phyloP scores from a whole-genome alignment of 2,329 filamentous ascomycete genomes.

The Pseudogymnoascus sp. region DNA sequence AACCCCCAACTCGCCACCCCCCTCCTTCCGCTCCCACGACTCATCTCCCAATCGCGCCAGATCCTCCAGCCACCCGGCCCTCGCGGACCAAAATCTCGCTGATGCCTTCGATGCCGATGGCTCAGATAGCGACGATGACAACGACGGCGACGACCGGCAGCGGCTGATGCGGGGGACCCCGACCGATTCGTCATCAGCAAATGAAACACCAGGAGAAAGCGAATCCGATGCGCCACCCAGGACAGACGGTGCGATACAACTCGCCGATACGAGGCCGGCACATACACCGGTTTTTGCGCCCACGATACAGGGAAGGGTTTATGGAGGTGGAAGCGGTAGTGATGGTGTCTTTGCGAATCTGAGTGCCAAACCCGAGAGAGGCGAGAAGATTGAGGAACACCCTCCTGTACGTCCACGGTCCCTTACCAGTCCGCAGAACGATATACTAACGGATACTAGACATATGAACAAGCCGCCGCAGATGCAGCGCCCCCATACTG shows the following conservation, averaged over 20 bases:
- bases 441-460: slow-evolving; percentile 40
- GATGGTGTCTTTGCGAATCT: slow-evolving; percentile 97
- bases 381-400: slow-evolving; percentile 74
- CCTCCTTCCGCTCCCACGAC: slow-evolving; percentile 80
- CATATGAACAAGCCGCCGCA: slow-evolving; percentile 95
- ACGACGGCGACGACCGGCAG: slow-evolving; percentile 73
- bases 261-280: slow-evolving; percentile 20
- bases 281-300: slow-evolving; percentile 22
- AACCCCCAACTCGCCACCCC: slow-evolving; percentile 55
- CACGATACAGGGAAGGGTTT: slow-evolving; percentile 37
- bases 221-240: slow-evolving; percentile 10
- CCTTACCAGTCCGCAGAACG: slow-evolving; percentile 12
- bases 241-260: slow-evolving; percentile 9
- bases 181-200: slow-evolving; percentile 22
- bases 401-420: slow-evolving; percentile 64
- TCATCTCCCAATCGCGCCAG: slow-evolving; percentile 51
- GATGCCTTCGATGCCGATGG: slow-evolving; percentile 86
- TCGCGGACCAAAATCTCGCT: slow-evolving; percentile 72
- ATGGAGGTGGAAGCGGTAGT: slow-evolving; percentile 68
- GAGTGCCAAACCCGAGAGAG: slow-evolving; percentile 77
- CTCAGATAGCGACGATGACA: slow-evolving; percentile 61
- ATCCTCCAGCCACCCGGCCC: slow-evolving; percentile 30
- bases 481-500: slow-evolving; percentile 96
- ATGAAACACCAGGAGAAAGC: slow-evolving; percentile 25
- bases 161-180: slow-evolving; percentile 65